Evolutionary conservation across 768 basidiomycete species (phyloP).

Genomic region (Neoboletus subvelutipes): DNA sequence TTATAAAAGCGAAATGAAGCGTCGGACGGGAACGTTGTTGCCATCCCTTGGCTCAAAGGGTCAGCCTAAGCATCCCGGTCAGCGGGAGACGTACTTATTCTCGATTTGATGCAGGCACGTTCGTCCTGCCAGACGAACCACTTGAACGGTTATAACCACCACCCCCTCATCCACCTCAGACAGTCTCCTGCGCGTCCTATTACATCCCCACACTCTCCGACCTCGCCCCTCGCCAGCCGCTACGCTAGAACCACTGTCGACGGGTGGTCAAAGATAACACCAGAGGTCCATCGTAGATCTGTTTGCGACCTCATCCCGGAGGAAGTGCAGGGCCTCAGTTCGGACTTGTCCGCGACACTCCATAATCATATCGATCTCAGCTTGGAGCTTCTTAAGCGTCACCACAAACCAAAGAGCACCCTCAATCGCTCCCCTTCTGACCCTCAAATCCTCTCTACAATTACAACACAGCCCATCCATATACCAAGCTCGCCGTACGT

Average conservation of each 20-base stretch:
- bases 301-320: slow-evolving; percentile 35
- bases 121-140: slow-evolving; percentile 28
- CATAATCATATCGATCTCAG: slow-evolving; percentile 35
- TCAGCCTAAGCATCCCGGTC: slow-evolving; percentile 11
- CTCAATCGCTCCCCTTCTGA: slow-evolving; percentile 46
- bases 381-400: slow-evolving; percentile 54
- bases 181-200: neutral
- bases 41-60: slow-evolving; percentile 12
- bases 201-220: slow-evolving; percentile 9
- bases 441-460: slow-evolving; percentile 60
- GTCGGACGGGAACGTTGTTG: slow-evolving; percentile 7
- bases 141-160: slow-evolving; percentile 19
- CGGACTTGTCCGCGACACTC: slow-evolving; percentile 36
- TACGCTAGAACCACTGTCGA: slow-evolving; percentile 6
- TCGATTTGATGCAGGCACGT: slow-evolving; percentile 36
- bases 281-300: slow-evolving; percentile 18
- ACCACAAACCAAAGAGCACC: slow-evolving; percentile 54
- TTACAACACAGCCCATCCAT: slow-evolving; percentile 59
- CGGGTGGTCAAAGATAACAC: neutral
- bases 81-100: slow-evolving; percentile 6
- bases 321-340: slow-evolving; percentile 23
- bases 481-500: slow-evolving; percentile 47
- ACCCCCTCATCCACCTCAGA: slow-evolving; percentile 16
- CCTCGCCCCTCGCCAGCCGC: slow-evolving; percentile 25
- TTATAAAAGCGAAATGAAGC: slow-evolving; percentile 31